Percentiles rank a stretch among this genome's conserved stretches.
Conservation (phyloP, 257 asterid species). For the Solanum ahanhuiri region DNA sequence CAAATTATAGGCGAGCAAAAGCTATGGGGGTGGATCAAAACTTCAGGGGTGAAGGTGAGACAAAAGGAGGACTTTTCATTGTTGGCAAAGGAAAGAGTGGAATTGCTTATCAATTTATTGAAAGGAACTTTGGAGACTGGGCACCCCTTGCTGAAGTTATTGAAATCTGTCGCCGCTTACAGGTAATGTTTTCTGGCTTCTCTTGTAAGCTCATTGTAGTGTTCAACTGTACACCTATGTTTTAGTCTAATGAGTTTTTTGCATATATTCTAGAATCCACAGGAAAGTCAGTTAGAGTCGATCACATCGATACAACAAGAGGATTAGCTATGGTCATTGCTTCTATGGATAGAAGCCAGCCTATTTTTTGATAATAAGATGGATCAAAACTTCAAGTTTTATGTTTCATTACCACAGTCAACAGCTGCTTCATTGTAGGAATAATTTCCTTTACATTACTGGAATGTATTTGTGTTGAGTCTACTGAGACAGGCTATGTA, state of each 20-base stretch:
- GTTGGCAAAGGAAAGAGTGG: slow-evolving; percentile 74
- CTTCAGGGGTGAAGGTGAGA: slow-evolving; percentile 75
- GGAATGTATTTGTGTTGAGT: not conserved
- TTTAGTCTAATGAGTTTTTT: slow-evolving; percentile 5
- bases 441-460: not conserved
- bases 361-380: not conserved
- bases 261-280: slow-evolving; percentile 13
- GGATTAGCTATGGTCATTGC: not conserved
- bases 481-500: not conserved
- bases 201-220: not conserved
- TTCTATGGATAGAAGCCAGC: not conserved
- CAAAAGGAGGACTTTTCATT: slow-evolving; percentile 72
- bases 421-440: not conserved
- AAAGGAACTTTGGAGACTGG: slow-evolving; percentile 89
- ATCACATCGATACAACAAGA: not conserved
- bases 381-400: not conserved
- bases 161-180: slow-evolving; percentile 59
- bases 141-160: slow-evolving; percentile 69
- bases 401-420: not conserved
- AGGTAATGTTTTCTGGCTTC: slow-evolving; percentile 32
- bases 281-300: slow-evolving; percentile 7
- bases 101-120: slow-evolving; percentile 70
- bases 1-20: slow-evolving; percentile 75
- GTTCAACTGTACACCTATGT: not conserved
- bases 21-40: slow-evolving; percentile 47